Conservation (phyloP, 352 stramenopile genomes). For the Thalassiosira hispida region DNA sequence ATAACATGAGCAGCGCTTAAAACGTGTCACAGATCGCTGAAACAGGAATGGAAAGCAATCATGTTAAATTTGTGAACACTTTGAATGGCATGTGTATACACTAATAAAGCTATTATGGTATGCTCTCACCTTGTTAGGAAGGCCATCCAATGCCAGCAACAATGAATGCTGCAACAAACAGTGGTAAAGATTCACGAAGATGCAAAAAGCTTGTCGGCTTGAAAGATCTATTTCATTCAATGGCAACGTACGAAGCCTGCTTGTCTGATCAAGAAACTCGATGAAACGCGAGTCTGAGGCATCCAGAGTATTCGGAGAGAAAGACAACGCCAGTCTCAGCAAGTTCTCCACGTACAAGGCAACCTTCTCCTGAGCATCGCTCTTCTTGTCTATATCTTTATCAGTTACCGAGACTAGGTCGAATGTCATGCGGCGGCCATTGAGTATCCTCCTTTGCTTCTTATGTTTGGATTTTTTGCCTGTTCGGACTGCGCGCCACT, state of each 20-base stretch:
- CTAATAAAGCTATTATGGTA: neutral
- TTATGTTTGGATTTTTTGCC: slow-evolving; percentile 66
- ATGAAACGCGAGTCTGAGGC: slow-evolving; percentile 67
- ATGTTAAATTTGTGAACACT: neutral
- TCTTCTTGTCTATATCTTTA: slow-evolving; percentile 12
- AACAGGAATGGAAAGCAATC: neutral
- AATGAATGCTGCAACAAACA: slow-evolving; percentile 86
- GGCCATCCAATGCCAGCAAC: slow-evolving; percentile 80
- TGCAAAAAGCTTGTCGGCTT: slow-evolving; percentile 76
- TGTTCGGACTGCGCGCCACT: slow-evolving; percentile 72
- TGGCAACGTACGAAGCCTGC: slow-evolving; percentile 72
- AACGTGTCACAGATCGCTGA: slow-evolving; percentile 49
- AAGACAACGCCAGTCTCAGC: slow-evolving; percentile 67
- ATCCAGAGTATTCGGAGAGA: slow-evolving; percentile 69
- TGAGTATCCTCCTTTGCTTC: slow-evolving; percentile 80
- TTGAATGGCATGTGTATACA: neutral
- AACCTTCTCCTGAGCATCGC: slow-evolving; percentile 26
- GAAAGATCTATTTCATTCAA: slow-evolving; percentile 79
- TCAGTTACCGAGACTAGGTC: slow-evolving; percentile 62
- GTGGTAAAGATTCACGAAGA: slow-evolving; percentile 89
- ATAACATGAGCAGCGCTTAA: slow-evolving; percentile 74
- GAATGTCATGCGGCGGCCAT: slow-evolving; percentile 81
- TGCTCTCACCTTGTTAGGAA: slow-evolving; percentile 67
- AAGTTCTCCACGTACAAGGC: slow-evolving; percentile 65
- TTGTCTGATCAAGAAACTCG: slow-evolving; percentile 83